These are phyloP conservation scores for Sporopachydermia lactativora DNA, from an alignment of 805 yeast species.

Conservation along the genomic window DNA sequence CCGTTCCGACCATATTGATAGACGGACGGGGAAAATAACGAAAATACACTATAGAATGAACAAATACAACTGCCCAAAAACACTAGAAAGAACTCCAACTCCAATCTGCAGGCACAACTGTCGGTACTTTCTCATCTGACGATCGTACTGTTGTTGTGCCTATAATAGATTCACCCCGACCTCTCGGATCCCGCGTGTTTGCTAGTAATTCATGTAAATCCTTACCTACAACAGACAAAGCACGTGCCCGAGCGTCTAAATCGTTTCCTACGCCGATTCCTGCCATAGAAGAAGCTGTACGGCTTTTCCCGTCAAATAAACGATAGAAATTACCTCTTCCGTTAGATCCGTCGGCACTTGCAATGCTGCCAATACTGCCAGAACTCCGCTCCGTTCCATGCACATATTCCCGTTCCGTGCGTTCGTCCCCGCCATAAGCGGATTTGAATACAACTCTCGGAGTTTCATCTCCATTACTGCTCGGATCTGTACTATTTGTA, in stretches of 20 bases:
- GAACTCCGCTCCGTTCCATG: too few relatives aligned
- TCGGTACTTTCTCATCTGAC: conserved; percentile 20
- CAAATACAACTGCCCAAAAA: not conserved
- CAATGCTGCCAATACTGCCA: too few relatives aligned
- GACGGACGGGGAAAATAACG: too few relatives aligned
- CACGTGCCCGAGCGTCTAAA: conserved; percentile 21
- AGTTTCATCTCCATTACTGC: not conserved
- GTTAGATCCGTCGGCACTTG: too few relatives aligned
- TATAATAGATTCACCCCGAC: not conserved
- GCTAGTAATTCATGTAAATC: conserved; percentile 2
- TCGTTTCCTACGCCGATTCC: conserved; percentile 5
- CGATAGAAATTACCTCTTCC: not conserved
- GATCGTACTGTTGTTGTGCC: not conserved
- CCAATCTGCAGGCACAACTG: conserved; percentile 62
- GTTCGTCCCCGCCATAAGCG: not conserved
- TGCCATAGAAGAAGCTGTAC: not conserved
- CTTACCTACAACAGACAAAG: conserved; percentile 7
- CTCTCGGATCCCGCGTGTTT: not conserved
- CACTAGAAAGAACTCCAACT: conserved; percentile 63
- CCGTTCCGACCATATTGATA: too few relatives aligned
- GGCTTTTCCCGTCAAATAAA: not conserved
- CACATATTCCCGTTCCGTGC: not conserved
- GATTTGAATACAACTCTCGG: not conserved
- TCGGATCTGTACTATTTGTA: not conserved
- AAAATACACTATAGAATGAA: not conserved